Percentiles rank a stretch among this genome's conserved stretches.
Conservation (phyloP, 257 asterid species). For the Linderniella brevidens region DNA sequence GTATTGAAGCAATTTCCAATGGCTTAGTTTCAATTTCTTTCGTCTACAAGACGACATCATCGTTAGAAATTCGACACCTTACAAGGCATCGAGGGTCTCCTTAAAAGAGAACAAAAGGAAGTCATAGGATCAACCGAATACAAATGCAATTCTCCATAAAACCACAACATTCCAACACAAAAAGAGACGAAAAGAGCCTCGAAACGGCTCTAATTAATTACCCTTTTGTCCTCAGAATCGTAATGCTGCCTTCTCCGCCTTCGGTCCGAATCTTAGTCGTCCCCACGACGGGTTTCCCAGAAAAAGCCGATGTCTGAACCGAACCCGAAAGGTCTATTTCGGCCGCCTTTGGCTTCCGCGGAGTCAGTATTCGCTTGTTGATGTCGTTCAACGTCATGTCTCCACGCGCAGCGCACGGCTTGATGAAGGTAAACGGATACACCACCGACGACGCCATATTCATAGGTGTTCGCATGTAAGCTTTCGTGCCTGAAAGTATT, state of each 20-base stretch:
- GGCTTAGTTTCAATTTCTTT: too few relatives aligned
- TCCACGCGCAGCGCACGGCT: constrained; percentile 71
- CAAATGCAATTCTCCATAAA: too few relatives aligned
- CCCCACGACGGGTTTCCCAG: constrained; percentile 88
- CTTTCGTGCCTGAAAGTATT: constrained; percentile 38
- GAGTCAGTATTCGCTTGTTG: constrained; percentile 54
- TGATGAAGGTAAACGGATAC: constrained; percentile 63
- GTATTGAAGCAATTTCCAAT: too few relatives aligned
- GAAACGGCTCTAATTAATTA: constrained; percentile 10
- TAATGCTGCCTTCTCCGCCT: constrained; percentile 87
- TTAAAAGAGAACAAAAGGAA: too few relatives aligned
- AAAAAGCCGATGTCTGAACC: constrained; percentile 68
- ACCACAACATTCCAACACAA: too few relatives aligned
- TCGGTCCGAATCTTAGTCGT: constrained; percentile 78
- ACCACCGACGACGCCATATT: constrained; percentile 44
- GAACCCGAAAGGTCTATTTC: constrained; percentile 25
- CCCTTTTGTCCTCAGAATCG: constrained; percentile 75
- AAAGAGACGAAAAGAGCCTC: too few relatives aligned
- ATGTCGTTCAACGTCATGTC: constrained; percentile 77
- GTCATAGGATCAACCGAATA: too few relatives aligned
- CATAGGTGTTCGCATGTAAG: constrained; percentile 52
- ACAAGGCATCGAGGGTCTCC: too few relatives aligned
- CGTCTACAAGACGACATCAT: too few relatives aligned
- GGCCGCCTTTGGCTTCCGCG: constrained; percentile 34
- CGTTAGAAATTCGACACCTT: too few relatives aligned